Base-by-base conservation (phyloP, 2,329 filamentous ascomycete genomes). In the Verruconis gallopava region DNA sequence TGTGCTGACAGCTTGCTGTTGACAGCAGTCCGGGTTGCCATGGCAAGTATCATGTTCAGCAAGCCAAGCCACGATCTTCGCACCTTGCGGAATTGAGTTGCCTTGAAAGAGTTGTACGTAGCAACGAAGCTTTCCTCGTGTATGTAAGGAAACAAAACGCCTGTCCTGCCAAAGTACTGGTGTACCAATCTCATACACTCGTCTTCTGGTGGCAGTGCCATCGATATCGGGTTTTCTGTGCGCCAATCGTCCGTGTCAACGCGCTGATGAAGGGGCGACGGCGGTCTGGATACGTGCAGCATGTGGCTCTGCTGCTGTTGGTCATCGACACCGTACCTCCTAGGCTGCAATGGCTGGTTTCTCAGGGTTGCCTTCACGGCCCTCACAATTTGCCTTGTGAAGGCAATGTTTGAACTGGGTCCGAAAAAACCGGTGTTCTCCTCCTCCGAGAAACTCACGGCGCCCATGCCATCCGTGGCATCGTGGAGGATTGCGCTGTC, bases 21-120 rank as follows among this genome's bases (percentile, higher is more conserved):
- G 4, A 53, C 50, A 5, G 50, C 55, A 1, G 60, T 57, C 14
- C 58, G 64, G 11, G 56, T 61, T 0, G 66, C 63, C 55, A 72
- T 64, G 1, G 69, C 67, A 1, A 73, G 53, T 0, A 72, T 59
- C 43, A 71, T 66, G 38, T 72, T 72, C 0, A 73, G 49, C 2
- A 71, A 48, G 0, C 66, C 67, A 0, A 72, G 57, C 69, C 69
- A 73, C 0, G 68, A 65, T n/a, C 62, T 59, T 1, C 67, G 56
- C 0, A 64, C 60, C 3, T 53, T 57, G 0, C 50, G 56, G 30
- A 63, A 55, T 13, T 55, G 50, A 4, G 49, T 54, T 11, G 42
- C 47, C 18, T 51, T 49, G 28, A 61, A 50, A 36, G 58, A 51
- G 12, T 54, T 46, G 40, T 62, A 64, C 3, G 52, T 58, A 13